Evolutionary conservation across 2,329 filamentous ascomycete species (phyloP).

Genomic region (Colletotrichum simmondsii): DNA sequence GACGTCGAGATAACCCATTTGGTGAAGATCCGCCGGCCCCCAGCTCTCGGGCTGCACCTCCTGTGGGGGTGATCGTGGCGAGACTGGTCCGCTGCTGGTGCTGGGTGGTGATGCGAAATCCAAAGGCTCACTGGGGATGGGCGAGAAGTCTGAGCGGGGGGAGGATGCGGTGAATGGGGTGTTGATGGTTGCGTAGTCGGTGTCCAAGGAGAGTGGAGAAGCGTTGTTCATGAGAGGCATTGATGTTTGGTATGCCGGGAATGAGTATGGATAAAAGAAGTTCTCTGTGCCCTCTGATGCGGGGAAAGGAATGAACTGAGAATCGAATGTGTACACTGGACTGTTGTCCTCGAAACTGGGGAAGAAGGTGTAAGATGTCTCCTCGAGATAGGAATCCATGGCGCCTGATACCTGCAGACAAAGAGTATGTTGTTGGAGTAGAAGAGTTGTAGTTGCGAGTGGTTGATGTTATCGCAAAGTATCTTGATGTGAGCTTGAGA

Average conservation of each 20-base stretch:
- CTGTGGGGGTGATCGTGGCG: not conserved
- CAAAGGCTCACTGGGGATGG: conserved; percentile 1
- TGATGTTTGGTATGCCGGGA: not conserved
- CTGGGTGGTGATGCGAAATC: not conserved
- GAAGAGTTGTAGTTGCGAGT: not conserved
- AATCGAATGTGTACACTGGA: conserved; percentile 10
- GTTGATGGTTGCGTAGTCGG: not conserved
- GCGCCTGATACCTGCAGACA: conserved; percentile 5
- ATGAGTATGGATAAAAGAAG: conserved; percentile 18
- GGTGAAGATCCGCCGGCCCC: conserved; percentile 11
- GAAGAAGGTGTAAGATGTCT: conserved; percentile 17
- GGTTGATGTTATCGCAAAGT: not conserved
- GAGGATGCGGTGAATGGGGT: not conserved
- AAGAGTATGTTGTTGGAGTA: not conserved
- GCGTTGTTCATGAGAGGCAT: conserved; percentile 2
- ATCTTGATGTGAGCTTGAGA: not conserved
- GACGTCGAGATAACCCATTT: conserved; percentile 28
- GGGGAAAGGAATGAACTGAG: conserved; percentile 19
- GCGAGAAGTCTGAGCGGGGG: conserved; percentile 8
- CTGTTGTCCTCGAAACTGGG: not conserved
- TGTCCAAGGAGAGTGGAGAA: not conserved
- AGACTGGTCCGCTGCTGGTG: conserved; percentile 10
- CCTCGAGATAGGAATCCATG: conserved; percentile 25
- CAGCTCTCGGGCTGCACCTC: conserved; percentile 10
- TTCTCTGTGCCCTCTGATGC: not conserved